Percentiles rank a stretch among this genome's conserved stretches.
Evolutionary conservation across 805 yeast genomes (phyloP).

Genomic region (Millerozyma acaciae): DNA sequence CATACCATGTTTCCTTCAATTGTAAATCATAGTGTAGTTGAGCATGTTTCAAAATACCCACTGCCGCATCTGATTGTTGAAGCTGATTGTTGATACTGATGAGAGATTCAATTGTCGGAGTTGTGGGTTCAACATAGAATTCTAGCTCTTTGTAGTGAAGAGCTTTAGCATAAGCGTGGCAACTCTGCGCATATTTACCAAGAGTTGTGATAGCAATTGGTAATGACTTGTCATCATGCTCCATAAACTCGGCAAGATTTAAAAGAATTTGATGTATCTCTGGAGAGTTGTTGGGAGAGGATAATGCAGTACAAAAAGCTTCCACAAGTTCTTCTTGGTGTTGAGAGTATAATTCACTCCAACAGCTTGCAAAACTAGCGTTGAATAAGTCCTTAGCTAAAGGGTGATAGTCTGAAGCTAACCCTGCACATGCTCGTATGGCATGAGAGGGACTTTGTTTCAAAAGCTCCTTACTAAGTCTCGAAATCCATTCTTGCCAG

Average conservation of each 20-base stretch:
- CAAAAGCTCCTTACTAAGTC: constrained; percentile 77
- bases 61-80: constrained; percentile 97
- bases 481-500: constrained; percentile 96
- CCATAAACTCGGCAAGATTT: constrained; percentile 93
- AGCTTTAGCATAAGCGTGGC: constrained; percentile 98
- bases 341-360: constrained; percentile 87
- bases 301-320: constrained; percentile 79
- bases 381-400: constrained; percentile 88
- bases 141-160: constrained; percentile 93
- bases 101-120: constrained; percentile 86
- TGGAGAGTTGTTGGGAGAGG: constrained; percentile 90
- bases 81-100: constrained; percentile 90
- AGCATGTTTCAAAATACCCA: constrained; percentile 92
- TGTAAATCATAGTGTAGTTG: constrained; percentile 87
- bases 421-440: constrained; percentile 82
- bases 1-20: constrained; percentile 96
- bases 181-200: constrained; percentile 89
- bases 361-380: constrained; percentile 91
- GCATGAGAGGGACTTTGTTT: constrained; percentile 95
- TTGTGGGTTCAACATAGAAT: constrained; percentile 87
- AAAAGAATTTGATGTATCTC: constrained; percentile 88
- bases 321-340: constrained; percentile 87
- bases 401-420: constrained; percentile 85
- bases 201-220: constrained; percentile 88
- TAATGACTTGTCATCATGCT: constrained; percentile 91